A percentile compares a stretch with the other conserved stretches of the same genome.
Evolutionary conservation across 805 yeast genomes (phyloP).

Genomic region (Lachancea kluyveri): DNA sequence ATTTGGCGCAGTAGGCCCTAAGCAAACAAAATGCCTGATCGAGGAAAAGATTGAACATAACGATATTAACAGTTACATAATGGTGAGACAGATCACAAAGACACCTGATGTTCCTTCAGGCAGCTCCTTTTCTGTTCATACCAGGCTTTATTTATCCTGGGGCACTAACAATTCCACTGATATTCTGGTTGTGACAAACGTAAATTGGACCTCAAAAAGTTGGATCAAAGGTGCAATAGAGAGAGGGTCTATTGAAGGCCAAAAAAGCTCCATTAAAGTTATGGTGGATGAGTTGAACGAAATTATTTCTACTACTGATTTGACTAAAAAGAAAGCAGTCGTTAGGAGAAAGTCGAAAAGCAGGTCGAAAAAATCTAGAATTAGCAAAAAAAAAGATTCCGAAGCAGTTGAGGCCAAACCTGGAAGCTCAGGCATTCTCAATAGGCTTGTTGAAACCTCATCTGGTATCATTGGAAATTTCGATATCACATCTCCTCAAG

Average conservation of each 20-base stretch:
- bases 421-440: no score
- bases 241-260: conserved; percentile 71
- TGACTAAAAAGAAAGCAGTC: conserved; percentile 7
- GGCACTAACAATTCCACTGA: conserved; percentile 46
- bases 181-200: conserved; percentile 47
- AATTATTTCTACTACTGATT: conserved; percentile 24
- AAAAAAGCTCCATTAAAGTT: conserved; percentile 47
- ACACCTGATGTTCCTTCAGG: conserved; percentile 81
- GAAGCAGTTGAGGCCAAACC: background rate
- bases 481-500: background rate
- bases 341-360: conserved; percentile 8
- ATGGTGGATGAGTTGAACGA: conserved; percentile 38
- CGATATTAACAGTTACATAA: conserved; percentile 38
- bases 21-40: conserved; percentile 59
- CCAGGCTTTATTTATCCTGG: conserved; percentile 62
- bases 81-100: conserved; percentile 46
- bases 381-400: conserved; percentile 4
- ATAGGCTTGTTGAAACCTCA: no score
- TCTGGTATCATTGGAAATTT: background rate
- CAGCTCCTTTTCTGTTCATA: conserved; percentile 53
- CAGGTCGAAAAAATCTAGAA: conserved; percentile 14
- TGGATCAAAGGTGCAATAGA: conserved; percentile 76
- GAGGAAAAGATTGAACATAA: conserved; percentile 46
- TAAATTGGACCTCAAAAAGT: conserved; percentile 69
- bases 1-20: conserved; percentile 62